Conservation (phyloP, 208 protist genomes). For the Strigomonas culicis region DNA sequence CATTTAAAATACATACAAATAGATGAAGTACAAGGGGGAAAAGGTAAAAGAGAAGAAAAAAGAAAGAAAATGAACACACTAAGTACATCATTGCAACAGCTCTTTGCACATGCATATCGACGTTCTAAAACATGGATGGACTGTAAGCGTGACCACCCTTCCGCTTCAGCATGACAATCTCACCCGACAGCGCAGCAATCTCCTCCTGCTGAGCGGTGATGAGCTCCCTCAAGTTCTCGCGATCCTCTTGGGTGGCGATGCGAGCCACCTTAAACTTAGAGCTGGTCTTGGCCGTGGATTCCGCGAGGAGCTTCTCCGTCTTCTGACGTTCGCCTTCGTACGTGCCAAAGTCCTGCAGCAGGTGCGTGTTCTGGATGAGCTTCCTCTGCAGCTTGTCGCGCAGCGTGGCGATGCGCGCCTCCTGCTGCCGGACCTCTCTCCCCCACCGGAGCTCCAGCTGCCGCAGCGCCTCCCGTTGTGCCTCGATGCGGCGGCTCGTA, state of each 20-base stretch:
- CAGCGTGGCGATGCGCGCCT: constrained; percentile 61
- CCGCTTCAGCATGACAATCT: constrained; percentile 90
- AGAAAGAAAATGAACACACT: neutral
- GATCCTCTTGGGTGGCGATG: constrained; percentile 79
- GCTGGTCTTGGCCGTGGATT: constrained; percentile 71
- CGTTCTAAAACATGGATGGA: constrained; percentile 32
- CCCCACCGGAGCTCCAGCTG: constrained; percentile 80
- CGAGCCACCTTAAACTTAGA: constrained; percentile 55
- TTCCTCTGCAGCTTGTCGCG: constrained; percentile 60
- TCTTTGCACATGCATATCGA: neutral
- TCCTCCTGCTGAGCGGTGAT: constrained; percentile 90
- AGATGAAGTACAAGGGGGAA: neutral
- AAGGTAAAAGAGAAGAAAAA: constrained; percentile 1
- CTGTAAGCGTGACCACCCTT: constrained; percentile 93
- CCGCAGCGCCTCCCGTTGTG: constrained; percentile 87
- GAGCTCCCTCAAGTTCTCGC: constrained; percentile 75
- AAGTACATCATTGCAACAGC: constrained; percentile 2
- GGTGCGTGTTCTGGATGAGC: constrained; percentile 80
- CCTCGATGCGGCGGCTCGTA: constrained; percentile 84
- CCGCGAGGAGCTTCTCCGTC: constrained; percentile 64
- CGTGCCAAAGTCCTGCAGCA: constrained; percentile 83
- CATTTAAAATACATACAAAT: no score
- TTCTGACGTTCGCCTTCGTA: constrained; percentile 74
- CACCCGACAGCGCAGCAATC: constrained; percentile 90
- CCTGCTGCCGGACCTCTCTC: constrained; percentile 50